Conservation (phyloP, 306 rosid genomes). For the Aeschynomene evenia region DNA sequence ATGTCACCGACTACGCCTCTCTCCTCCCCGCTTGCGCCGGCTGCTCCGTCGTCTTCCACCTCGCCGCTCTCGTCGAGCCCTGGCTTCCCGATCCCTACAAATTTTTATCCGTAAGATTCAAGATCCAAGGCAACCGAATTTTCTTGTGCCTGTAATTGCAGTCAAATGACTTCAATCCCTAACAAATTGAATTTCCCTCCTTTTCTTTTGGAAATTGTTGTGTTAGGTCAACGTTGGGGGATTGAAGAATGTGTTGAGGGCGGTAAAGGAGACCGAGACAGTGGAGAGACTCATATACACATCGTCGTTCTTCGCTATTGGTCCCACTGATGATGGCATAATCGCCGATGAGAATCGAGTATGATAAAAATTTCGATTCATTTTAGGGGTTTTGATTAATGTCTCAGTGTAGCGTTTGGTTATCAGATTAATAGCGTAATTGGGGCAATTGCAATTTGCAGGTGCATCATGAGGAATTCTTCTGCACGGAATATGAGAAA, state of each 20-base stretch:
- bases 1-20: slow-evolving; percentile 66
- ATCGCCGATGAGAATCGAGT: slow-evolving; percentile 79
- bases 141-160: background rate
- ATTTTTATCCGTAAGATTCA: slow-evolving; percentile 50
- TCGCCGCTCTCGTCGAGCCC: slow-evolving; percentile 89
- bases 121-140: background rate
- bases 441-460: slow-evolving; percentile 23
- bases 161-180: background rate
- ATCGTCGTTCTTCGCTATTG: slow-evolving; percentile 85
- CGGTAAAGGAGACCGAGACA: slow-evolving; percentile 62
- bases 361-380: background rate
- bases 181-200: background rate
- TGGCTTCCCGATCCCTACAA: slow-evolving; percentile 94
- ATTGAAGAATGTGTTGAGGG: slow-evolving; percentile 66
- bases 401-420: no score
- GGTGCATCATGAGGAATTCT: slow-evolving; percentile 71
- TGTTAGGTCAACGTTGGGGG: slow-evolving; percentile 81
- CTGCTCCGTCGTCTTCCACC: slow-evolving; percentile 78
- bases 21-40: slow-evolving; percentile 71
- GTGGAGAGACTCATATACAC: slow-evolving; percentile 76
- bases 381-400: no score
- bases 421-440: background rate
- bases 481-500: slow-evolving; percentile 91
- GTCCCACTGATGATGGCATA: slow-evolving; percentile 69
- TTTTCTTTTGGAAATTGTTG: background rate